Evolutionary conservation across 371 early-diverging fungal species (phyloP), one percentile per base, ranked within the genome.

Genomic region (Syncephalastrum contaminatum): DNA sequence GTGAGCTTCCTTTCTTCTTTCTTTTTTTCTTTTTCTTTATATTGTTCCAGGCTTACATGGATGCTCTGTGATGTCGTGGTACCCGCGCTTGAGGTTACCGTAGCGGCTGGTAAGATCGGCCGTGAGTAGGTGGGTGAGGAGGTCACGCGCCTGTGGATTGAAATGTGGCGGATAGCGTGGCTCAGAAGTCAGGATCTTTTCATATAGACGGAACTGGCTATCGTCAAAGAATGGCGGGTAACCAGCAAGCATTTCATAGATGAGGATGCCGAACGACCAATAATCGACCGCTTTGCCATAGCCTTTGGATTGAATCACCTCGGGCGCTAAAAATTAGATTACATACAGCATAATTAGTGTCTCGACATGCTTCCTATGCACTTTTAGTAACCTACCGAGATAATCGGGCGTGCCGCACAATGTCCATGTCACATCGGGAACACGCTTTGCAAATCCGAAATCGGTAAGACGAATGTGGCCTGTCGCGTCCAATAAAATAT

Each of bases 381-480:
- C n/a, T 30, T 30, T 12, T 18, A 39, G 21, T 49, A n/a, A 41
- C n/a, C 43, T 63, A 67, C 67, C 67, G 41, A 89, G 64, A 64
- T 97, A 98, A 70, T 97, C 97, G 12, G 98, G 99, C 15, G 99
- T 98, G 7, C 99, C 99, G 70, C 97, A 97, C 24, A 94, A 65
- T 6, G 91, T 93, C 90, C 90, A 90, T 45, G 91, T 91, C 64
- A 88, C 80, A 58, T 68, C 55, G 4, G 59, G 42, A 15, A 65
- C 44, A 20, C 25, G 46, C 65, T 97, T 98, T 30, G 99, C 97
- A 85, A 99, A 99, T 2, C 99, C 99, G 84, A 99, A 99, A 78
- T 99, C 99, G 4, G 99, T 94, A 47, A 99, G 92, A 73, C 97
- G 97, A 57, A 99, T 88, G 69, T 99, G 95, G 3, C 99, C 99